phyloP scores from a whole-genome alignment of 768 basidiomycete species.

The Calocera viscosa region DNA sequence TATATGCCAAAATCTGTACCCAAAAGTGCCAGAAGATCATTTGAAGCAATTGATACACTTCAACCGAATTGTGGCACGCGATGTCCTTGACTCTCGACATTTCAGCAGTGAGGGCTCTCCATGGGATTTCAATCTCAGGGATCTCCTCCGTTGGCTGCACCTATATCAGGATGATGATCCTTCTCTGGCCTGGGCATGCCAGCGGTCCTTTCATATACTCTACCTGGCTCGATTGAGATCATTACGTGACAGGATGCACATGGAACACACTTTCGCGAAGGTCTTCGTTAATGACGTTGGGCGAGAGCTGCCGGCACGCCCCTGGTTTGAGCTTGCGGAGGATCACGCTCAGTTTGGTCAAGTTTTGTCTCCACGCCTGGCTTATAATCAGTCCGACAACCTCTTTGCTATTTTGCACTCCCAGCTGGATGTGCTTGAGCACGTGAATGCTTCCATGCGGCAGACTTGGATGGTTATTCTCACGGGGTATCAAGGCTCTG shows the following conservation, averaged over 20 bases:
- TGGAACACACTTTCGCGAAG: conserved; percentile 25
- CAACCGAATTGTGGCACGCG: conserved; percentile 57
- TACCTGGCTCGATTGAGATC: conserved; percentile 83
- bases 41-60: conserved; percentile 70
- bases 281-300: conserved; percentile 23
- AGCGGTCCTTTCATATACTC: conserved; percentile 29
- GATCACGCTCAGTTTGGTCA: conserved; percentile 53
- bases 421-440: conserved; percentile 56
- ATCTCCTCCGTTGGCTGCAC: conserved; percentile 78
- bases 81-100: conserved; percentile 46
- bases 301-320: conserved; percentile 30
- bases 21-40: conserved; percentile 39
- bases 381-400: conserved; percentile 23
- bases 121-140: conserved; percentile 98
- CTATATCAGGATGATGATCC: conserved; percentile 25
- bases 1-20: conserved; percentile 66
- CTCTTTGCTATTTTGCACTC: conserved; percentile 45
- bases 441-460: conserved; percentile 57
- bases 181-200: conserved; percentile 28
- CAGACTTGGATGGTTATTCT: conserved; percentile 84
- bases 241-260: conserved; percentile 42
- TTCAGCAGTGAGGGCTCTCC: conserved; percentile 76
- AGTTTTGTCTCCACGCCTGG: conserved; percentile 32
- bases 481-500: conserved; percentile 56
- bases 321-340: conserved; percentile 23